phyloP scores from a whole-genome alignment of 345 rosid genomes.

The Brassica nigra region DNA sequence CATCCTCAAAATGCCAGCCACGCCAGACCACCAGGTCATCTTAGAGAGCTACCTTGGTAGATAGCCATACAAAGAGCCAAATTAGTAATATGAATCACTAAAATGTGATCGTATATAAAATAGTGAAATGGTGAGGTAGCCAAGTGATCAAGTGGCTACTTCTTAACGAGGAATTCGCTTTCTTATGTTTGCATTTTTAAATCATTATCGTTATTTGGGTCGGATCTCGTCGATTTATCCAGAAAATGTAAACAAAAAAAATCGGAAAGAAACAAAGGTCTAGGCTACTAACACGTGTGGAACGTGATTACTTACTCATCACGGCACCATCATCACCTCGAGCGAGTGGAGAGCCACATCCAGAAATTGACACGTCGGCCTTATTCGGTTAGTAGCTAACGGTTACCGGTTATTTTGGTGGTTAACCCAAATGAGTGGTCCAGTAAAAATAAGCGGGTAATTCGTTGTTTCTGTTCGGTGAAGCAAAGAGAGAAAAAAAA shows the following conservation, averaged over 20 bases:
- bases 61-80: background rate
- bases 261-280: background rate
- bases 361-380: conserved; percentile 16
- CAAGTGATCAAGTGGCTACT: background rate
- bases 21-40: background rate
- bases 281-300: conserved; percentile 18
- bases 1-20: too few relatives aligned
- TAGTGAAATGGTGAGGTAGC: background rate
- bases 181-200: background rate
- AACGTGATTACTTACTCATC: conserved; percentile 1
- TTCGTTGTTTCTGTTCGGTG: conserved; percentile 36
- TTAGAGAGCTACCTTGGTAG: background rate
- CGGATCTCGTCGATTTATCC: background rate
- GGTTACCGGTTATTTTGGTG: conserved; percentile 14
- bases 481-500: conserved; percentile 11
- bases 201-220: background rate
- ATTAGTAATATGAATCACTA: background rate
- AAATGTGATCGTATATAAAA: too few relatives aligned
- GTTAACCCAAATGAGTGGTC: conserved; percentile 37
- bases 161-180: background rate
- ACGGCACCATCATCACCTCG: background rate
- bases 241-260: background rate
- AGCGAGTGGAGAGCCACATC: conserved; percentile 5
- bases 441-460: conserved; percentile 24
- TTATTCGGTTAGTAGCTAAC: conserved; percentile 15